Percentiles rank a stretch among this genome's conserved stretches.
Evolutionary conservation across 805 yeast genomes (phyloP).

Genomic region (Yarrowia sp.): DNA sequence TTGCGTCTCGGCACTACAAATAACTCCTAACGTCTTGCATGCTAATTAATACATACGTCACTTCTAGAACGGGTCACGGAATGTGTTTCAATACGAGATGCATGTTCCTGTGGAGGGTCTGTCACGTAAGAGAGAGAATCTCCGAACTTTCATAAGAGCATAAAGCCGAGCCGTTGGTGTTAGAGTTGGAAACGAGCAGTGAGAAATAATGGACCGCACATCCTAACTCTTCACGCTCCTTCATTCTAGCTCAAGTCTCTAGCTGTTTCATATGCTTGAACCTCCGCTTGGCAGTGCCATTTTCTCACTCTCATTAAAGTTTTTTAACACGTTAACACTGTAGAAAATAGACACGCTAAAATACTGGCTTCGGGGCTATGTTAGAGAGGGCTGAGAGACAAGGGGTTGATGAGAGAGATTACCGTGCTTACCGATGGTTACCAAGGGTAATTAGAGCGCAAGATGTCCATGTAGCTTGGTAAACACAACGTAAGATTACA

Average conservation of each 20-base stretch:
- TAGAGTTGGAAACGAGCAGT: neutral
- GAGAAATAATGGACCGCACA: too few relatives aligned
- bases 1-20: too few relatives aligned
- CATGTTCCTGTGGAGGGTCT: conserved; percentile 4
- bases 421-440: too few relatives aligned
- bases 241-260: too few relatives aligned
- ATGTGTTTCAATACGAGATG: conserved; percentile 26
- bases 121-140: conserved; percentile 5
- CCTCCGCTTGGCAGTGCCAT: neutral
- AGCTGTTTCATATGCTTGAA: conserved; percentile 4
- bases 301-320: neutral
- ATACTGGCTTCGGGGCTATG: conserved; percentile 15
- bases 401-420: neutral
- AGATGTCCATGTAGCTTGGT: too few relatives aligned
- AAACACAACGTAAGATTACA: too few relatives aligned
- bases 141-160: conserved; percentile 17
- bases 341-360: conserved; percentile 25
- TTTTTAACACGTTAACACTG: conserved; percentile 12
- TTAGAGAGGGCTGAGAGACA: neutral
- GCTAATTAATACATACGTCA: neutral
- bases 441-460: too few relatives aligned
- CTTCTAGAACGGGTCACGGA: conserved; percentile 4
- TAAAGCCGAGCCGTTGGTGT: conserved; percentile 10
- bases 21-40: too few relatives aligned
- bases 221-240: too few relatives aligned